Evolutionary conservation across 495 filamentous ascomycete species (phyloP).

Genomic region (Penicillium cataractarum): DNA sequence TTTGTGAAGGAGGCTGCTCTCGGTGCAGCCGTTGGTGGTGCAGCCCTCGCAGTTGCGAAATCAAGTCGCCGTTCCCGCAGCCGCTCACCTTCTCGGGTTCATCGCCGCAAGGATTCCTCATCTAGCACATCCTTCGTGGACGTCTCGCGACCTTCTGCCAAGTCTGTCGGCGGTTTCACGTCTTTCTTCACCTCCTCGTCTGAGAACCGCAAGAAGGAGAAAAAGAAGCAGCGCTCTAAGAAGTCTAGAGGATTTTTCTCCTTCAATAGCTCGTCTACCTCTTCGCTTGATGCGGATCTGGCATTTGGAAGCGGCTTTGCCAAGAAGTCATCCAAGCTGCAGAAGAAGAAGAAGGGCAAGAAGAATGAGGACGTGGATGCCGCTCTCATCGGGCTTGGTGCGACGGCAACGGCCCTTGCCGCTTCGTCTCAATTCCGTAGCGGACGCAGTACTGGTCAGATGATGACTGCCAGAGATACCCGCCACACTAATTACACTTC

Average conservation of each 20-base stretch:
- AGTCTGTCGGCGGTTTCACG: slow-evolving; percentile 36
- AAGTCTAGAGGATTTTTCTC: slow-evolving; percentile 59
- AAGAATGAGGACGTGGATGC: slow-evolving; percentile 54
- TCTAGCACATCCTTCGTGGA: slow-evolving; percentile 40
- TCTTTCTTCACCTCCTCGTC: slow-evolving; percentile 56
- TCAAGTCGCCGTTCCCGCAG: slow-evolving; percentile 36
- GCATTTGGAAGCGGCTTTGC: slow-evolving; percentile 49
- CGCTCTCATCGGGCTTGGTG: slow-evolving; percentile 58
- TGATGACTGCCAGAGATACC: slow-evolving; percentile 46
- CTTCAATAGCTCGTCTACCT: slow-evolving; percentile 62
- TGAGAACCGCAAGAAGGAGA: slow-evolving; percentile 43
- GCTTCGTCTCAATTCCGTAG: slow-evolving; percentile 39
- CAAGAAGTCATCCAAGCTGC: slow-evolving; percentile 37
- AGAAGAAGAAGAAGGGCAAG: slow-evolving; percentile 45
- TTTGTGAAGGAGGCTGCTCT: slow-evolving; percentile 47
- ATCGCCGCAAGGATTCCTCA: slow-evolving; percentile 40
- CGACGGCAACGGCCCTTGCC: slow-evolving; percentile 59
- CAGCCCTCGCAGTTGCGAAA: slow-evolving; percentile 40
- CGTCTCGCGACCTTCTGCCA: slow-evolving; percentile 33
- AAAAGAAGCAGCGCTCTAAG: slow-evolving; percentile 37
- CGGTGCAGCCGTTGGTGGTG: slow-evolving; percentile 50
- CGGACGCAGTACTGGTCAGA: slow-evolving; percentile 41
- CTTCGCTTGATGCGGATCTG: slow-evolving; percentile 59
- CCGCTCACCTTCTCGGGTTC: slow-evolving; percentile 35
- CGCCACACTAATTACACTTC: slow-evolving; percentile 35